Conservation (phyloP, 768 basidiomycete genomes). For the Russula abietina region DNA sequence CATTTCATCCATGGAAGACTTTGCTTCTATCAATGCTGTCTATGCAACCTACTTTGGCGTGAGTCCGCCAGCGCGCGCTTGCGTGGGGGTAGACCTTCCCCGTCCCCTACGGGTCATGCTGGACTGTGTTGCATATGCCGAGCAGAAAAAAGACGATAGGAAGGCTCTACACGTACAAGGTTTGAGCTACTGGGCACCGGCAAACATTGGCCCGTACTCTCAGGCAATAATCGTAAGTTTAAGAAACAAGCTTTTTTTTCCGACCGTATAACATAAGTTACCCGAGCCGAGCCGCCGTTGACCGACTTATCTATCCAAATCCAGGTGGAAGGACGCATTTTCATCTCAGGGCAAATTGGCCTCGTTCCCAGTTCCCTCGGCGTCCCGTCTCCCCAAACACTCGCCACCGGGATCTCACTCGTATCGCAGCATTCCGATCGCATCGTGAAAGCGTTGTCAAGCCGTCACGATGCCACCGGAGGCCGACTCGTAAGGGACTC, state of each 20-base stretch:
- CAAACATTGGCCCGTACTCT: constrained; percentile 98
- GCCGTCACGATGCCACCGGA: constrained; percentile 42
- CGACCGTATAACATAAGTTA: too few relatives aligned
- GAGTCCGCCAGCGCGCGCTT: constrained; percentile 93
- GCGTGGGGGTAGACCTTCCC: constrained; percentile 75
- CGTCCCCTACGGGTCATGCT: constrained; percentile 51
- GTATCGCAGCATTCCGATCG: constrained; percentile 74
- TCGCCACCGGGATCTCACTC: constrained; percentile 64
- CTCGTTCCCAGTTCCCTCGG: constrained; percentile 68
- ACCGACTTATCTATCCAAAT: neutral
- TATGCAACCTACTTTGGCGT: constrained; percentile 82
- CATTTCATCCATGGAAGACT: constrained; percentile 76
- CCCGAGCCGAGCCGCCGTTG: neutral
- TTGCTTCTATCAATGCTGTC: constrained; percentile 66
- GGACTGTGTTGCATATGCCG: constrained; percentile 73
- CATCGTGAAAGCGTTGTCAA: constrained; percentile 54
- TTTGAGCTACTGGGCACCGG: constrained; percentile 97
- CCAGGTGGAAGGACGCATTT: constrained; percentile 71
- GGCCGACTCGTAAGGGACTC: constrained; percentile 42
- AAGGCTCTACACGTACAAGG: constrained; percentile 90
- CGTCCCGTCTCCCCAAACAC: constrained; percentile 54
- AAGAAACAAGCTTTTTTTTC: neutral
- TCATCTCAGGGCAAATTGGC: constrained; percentile 93
- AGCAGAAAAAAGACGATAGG: constrained; percentile 39
- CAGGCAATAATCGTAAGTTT: constrained; percentile 75